Conservation (phyloP, 306 rosid species). For the Mimosa pudica region DNA sequence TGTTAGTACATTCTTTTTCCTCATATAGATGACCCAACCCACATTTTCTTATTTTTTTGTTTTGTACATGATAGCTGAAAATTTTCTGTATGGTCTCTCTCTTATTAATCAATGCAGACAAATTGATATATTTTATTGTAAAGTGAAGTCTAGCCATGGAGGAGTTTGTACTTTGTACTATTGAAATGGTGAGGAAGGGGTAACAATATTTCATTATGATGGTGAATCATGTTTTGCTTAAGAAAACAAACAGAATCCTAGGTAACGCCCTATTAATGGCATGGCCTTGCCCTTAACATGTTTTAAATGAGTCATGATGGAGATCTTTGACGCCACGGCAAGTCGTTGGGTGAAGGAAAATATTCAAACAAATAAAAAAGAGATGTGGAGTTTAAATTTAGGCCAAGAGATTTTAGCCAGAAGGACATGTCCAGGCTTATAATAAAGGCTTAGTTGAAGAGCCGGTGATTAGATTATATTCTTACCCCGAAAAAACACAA, state of each 20-base stretch:
- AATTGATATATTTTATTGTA: constrained; percentile 31
- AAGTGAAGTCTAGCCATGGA: constrained; percentile 9
- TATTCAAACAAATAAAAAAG: background rate
- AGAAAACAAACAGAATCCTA: background rate
- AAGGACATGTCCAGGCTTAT: background rate
- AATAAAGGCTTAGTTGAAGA: background rate
- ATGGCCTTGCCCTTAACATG: background rate
- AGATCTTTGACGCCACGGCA: background rate
- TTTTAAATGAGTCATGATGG: background rate
- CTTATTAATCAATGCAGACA: constrained; percentile 23
- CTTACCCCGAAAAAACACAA: background rate
- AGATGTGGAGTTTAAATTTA: background rate
- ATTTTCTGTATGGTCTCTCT: background rate
- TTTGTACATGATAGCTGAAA: constrained; percentile 26
- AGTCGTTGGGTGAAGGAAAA: background rate
- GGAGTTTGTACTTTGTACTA: no score
- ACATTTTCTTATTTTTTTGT: background rate
- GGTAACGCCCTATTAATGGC: background rate
- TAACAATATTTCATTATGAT: background rate
- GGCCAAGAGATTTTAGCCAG: background rate
- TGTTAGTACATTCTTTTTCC: constrained; percentile 36
- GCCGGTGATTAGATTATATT: background rate
- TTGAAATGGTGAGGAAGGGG: background rate
- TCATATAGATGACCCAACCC: background rate
- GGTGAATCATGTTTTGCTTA: background rate